Conservation (phyloP, 2,329 filamentous ascomycete genomes). For the Amauroascus verrucosus region DNA sequence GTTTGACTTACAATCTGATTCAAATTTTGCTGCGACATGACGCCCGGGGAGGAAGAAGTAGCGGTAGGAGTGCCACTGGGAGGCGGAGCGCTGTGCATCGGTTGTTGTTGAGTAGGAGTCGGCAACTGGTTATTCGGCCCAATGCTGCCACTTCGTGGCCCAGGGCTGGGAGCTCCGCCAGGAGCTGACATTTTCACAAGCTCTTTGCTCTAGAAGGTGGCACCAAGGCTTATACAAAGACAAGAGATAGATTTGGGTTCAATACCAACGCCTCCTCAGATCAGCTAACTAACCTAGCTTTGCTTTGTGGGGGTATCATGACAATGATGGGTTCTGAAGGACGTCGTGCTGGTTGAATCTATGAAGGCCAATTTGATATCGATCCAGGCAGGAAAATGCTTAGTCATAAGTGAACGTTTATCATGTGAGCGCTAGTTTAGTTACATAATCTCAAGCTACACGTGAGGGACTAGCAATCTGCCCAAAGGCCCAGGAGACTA, state of each 20-base stretch:
- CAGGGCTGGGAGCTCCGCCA: conserved; percentile 40
- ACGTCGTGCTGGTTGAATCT: neutral
- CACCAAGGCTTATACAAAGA: neutral
- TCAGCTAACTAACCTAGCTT: neutral
- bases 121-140: conserved; percentile 37
- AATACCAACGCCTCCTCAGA: neutral
- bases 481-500: no score
- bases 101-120: conserved; percentile 40
- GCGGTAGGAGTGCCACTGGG: conserved; percentile 34
- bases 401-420: neutral
- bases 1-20: conserved; percentile 77
- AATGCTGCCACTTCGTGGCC: conserved; percentile 40
- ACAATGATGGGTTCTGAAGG: neutral
- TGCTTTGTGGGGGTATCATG: conserved; percentile 1
- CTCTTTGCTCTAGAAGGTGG: neutral
- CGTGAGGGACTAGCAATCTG: no score
- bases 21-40: conserved; percentile 73
- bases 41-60: conserved; percentile 27
- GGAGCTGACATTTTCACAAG: conserved; percentile 35
- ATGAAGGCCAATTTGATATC: conserved; percentile 6
- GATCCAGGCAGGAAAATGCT: neutral
- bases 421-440: no score
- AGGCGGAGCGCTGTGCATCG: conserved; percentile 38
- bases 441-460: no score
- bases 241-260: neutral